Percentiles rank a stretch among this genome's conserved stretches.
Evolutionary conservation across 129 eudicot genomes (phyloP).

Genomic region (Tagetes patula): DNA sequence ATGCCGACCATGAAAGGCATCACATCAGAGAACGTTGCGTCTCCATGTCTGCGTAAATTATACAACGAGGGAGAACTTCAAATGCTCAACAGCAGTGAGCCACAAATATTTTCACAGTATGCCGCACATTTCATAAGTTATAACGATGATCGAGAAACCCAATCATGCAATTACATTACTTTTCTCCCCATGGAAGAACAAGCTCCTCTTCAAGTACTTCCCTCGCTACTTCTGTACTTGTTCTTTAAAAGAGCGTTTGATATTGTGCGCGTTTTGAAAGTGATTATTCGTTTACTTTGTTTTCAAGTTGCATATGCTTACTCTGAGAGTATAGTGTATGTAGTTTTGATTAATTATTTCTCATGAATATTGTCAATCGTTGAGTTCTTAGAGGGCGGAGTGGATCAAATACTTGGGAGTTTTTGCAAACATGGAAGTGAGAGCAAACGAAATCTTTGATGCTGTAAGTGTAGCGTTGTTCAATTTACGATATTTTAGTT

Average conservation of each 20-base stretch:
- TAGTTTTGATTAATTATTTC: not conserved
- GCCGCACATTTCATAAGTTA: slow-evolving; percentile 65
- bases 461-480: slow-evolving; percentile 45
- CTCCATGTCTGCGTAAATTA: slow-evolving; percentile 67
- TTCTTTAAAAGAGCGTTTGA: not conserved
- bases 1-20: slow-evolving; percentile 70
- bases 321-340: not conserved
- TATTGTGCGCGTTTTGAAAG: not conserved
- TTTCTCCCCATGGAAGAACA: slow-evolving; percentile 73
- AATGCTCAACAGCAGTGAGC: slow-evolving; percentile 62
- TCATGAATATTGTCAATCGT: not conserved
- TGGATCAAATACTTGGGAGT: slow-evolving; percentile 95
- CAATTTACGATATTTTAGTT: not conserved
- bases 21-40: slow-evolving; percentile 65
- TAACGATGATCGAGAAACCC: slow-evolving; percentile 51
- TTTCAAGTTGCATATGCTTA: not conserved
- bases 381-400: slow-evolving; percentile 72
- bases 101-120: slow-evolving; percentile 57
- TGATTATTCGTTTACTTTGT: not conserved
- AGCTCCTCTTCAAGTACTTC: slow-evolving; percentile 73
- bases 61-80: slow-evolving; percentile 66
- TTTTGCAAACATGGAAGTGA: slow-evolving; percentile 76
- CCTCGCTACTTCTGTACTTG: not conserved
- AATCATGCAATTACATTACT: slow-evolving; percentile 79
- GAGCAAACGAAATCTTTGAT: slow-evolving; percentile 83